Evolutionary conservation across 2,329 filamentous ascomycete species (phyloP).

Genomic region (Pseudopithomyces chartarum): DNA sequence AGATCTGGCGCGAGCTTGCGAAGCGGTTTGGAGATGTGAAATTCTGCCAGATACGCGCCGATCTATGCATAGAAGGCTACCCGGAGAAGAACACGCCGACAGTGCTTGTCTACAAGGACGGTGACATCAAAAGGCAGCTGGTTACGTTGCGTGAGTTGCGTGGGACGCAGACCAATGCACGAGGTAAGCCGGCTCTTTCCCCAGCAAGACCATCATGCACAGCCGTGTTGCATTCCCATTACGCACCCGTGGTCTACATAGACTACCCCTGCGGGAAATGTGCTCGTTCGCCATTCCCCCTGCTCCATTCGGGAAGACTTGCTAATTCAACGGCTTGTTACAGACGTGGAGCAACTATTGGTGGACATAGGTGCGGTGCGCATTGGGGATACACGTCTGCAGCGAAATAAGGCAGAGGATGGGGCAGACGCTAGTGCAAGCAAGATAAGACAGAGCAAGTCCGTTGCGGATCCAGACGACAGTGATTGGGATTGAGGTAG

Average conservation of each 20-base stretch:
- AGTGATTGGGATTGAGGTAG: slow-evolving; percentile 64
- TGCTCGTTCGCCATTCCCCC: neutral
- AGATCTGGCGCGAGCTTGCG: slow-evolving; percentile 86
- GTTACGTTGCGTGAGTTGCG: slow-evolving; percentile 84
- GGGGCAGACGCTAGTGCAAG: slow-evolving; percentile 57
- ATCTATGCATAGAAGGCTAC: slow-evolving; percentile 95
- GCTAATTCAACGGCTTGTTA: slow-evolving; percentile 14
- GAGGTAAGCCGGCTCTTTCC: slow-evolving; percentile 21
- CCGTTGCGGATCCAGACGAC: slow-evolving; percentile 54
- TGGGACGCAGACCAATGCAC: slow-evolving; percentile 53
- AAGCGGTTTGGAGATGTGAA: slow-evolving; percentile 90
- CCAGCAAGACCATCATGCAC: neutral
- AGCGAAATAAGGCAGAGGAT: slow-evolving; percentile 60
- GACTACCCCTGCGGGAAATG: neutral
- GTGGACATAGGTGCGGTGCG: slow-evolving; percentile 81
- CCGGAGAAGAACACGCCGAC: slow-evolving; percentile 95
- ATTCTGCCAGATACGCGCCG: slow-evolving; percentile 92
- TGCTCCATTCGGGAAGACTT: neutral
- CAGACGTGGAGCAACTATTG: slow-evolving; percentile 78
- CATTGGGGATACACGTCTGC: slow-evolving; percentile 77
- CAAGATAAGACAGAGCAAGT: slow-evolving; percentile 53
- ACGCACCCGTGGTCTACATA: neutral
- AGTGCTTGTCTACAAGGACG: slow-evolving; percentile 88
- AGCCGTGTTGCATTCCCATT: neutral
- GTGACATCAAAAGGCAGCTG: slow-evolving; percentile 88